phyloP scores from a whole-genome alignment of 2,329 filamentous ascomycete genomes.

The Rugonectria rugulosa region DNA sequence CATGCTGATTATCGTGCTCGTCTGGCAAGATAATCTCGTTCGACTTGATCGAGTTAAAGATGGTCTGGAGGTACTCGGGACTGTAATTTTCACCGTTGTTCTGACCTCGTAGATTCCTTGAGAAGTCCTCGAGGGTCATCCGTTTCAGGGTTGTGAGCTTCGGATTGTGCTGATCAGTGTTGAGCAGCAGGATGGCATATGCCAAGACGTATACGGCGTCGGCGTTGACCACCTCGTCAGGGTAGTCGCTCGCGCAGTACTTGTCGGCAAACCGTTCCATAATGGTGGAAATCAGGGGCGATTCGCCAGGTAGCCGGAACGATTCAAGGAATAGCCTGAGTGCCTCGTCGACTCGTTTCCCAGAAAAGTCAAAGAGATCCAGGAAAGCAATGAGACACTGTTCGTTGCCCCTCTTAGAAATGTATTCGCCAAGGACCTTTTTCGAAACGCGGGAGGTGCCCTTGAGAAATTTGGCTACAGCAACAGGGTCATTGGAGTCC shows the following conservation, averaged over 20 bases:
- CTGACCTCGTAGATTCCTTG: constrained; percentile 87
- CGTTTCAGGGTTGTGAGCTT: constrained; percentile 81
- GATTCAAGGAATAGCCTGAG: constrained; percentile 85
- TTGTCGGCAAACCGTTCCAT: constrained; percentile 86
- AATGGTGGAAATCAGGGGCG: constrained; percentile 90
- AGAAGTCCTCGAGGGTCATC: constrained; percentile 86
- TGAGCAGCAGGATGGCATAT: constrained; percentile 97
- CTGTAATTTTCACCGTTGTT: constrained; percentile 88
- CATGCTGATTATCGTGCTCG: constrained; percentile 95
- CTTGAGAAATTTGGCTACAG: constrained; percentile 86
- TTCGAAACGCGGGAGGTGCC: constrained; percentile 91
- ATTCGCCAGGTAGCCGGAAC: constrained; percentile 94
- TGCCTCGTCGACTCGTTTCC: constrained; percentile 89
- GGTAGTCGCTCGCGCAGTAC: constrained; percentile 75
- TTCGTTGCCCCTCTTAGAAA: constrained; percentile 91
- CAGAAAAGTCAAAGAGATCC: constrained; percentile 84
- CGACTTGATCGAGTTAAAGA: constrained; percentile 89
- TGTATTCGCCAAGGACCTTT: constrained; percentile 86
- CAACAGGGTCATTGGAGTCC: constrained; percentile 74
- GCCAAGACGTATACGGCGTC: constrained; percentile 91
- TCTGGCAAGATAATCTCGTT: constrained; percentile 97
- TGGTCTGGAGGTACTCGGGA: constrained; percentile 81
- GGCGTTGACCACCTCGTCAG: constrained; percentile 80
- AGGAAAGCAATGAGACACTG: constrained; percentile 85
- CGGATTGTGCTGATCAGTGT: constrained; percentile 95